Evolutionary conservation across 139 green algal species (phyloP), one percentile per base, ranked within the genome.

Genomic region (Chloropicon primus): DNA sequence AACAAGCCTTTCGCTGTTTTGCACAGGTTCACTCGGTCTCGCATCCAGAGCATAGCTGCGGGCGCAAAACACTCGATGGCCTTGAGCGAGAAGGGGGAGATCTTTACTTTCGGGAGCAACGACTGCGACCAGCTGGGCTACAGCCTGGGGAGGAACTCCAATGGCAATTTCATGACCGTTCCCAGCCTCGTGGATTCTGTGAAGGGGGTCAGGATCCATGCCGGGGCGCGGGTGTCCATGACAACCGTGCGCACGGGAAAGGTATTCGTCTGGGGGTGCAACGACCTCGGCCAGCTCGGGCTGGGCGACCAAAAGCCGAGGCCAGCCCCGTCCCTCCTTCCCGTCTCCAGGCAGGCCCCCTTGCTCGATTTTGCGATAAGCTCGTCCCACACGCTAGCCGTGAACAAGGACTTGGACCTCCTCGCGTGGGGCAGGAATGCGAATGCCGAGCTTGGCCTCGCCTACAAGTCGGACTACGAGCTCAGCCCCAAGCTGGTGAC

Each of bases 231-330:
- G 21, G 76, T 23, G 21, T 72, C 62, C 24, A 0, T 27, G n/a
- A 71, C 62, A 21, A 22, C n/a, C 25, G 17, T 82, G 22, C 17
- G 26, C 26, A 62, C 72, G 22, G 72, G 72, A 1, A 41, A 29
- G 27, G 54, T 75, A 25, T 82, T 82, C 53, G 54, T 82, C 22
- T 82, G 79, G 79, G 79, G 79, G 17, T 82, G 79, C 74, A 80
- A 27, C 79, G 54, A 76, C 71, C 72, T 76, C 24, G 79, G 79
- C 24, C 74, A 82, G 79, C 53, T 82, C 10, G 79, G 79, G 21
- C 54, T 82, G 21, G 41, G 41, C 23, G 79, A 82, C 53, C 27
- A 74, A 24, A 26, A 54, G 24, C 23, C 28, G 5, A 54, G 74
- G n/a, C 76, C 21, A 24, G 25, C 41, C 25, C 79, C 79, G 41